phyloP scores from a whole-genome alignment of 2,329 filamentous ascomycete genomes.

The Dactylellina cionopaga region DNA sequence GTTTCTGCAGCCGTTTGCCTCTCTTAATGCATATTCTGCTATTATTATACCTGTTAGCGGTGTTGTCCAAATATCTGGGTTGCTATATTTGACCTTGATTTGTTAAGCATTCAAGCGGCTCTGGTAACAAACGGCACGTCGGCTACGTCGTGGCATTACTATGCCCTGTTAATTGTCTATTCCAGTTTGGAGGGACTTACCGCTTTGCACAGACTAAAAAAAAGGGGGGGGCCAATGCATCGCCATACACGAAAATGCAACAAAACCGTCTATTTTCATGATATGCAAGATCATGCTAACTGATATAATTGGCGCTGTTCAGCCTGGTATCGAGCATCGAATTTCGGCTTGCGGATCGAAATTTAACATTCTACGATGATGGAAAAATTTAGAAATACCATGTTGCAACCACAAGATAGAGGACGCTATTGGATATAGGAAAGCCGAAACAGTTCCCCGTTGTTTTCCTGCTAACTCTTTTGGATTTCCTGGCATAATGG shows the following conservation, averaged over 20 bases:
- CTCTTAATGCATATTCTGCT: neutral
- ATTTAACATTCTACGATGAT: neutral
- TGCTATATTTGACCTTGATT: neutral
- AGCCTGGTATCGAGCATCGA: conserved; percentile 10
- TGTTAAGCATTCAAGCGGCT: neutral
- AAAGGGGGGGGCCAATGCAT: neutral
- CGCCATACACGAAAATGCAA: neutral
- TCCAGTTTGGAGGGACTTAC: too few relatives aligned
- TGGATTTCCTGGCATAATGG: neutral
- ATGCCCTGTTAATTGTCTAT: too few relatives aligned
- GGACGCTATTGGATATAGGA: neutral
- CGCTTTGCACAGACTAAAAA: neutral
- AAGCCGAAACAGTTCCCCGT: neutral
- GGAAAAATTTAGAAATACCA: conserved; percentile 13
- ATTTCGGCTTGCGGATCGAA: neutral
- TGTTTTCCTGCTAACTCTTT: neutral
- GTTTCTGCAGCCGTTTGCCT: conserved; percentile 12
- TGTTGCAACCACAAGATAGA: neutral
- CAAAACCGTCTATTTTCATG: neutral
- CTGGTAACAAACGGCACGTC: neutral
- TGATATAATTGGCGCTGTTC: neutral
- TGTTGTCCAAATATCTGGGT: too few relatives aligned
- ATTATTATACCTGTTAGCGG: neutral
- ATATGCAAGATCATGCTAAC: neutral
- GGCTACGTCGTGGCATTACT: too few relatives aligned